Evolutionary conservation across 139 green algal genomes (phyloP).

Genomic region (Parachlorella kessleri): DNA sequence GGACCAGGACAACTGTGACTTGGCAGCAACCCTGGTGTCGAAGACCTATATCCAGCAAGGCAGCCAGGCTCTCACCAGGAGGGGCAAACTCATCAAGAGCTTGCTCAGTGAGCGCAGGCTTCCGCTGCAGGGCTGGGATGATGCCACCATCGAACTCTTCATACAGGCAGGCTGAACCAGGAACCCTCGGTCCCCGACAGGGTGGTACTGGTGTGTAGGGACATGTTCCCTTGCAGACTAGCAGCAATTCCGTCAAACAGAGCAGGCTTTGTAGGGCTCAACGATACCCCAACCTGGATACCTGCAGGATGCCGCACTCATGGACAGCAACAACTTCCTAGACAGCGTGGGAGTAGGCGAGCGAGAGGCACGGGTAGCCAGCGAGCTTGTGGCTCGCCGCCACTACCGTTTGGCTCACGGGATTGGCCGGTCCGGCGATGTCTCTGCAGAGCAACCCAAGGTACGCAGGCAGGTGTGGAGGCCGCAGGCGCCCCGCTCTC

Average conservation of each 20-base stretch:
- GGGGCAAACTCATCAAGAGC: conserved; percentile 67
- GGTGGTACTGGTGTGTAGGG: too few species aligned
- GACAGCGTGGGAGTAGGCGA: conserved; percentile 92
- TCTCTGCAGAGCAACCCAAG: conserved; percentile 97
- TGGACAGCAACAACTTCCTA: conserved; percentile 99
- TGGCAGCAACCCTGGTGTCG: conserved; percentile 66
- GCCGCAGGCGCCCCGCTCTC: too few species aligned
- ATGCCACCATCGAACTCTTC: conserved; percentile 85
- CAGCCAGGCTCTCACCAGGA: conserved; percentile 47
- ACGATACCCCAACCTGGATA: too few species aligned
- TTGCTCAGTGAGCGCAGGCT: conserved; percentile 77
- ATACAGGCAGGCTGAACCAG: too few species aligned
- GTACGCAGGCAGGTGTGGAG: not conserved
- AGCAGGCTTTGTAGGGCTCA: too few species aligned
- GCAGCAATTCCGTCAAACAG: too few species aligned
- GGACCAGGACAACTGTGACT: conserved; percentile 57
- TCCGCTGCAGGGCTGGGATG: conserved; percentile 83
- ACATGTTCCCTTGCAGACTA: too few species aligned
- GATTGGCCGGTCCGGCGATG: conserved; percentile 89
- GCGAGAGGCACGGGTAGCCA: conserved; percentile 86
- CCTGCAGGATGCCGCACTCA: conserved; percentile 81
- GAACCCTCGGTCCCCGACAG: too few species aligned
- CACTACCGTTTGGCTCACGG: conserved; percentile 90
- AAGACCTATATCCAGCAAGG: conserved; percentile 78
- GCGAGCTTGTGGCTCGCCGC: conserved; percentile 71